Percentiles rank a stretch among this genome's conserved stretches.
phyloP scores from a whole-genome alignment of 768 basidiomycete genomes.

The Pseudohyphozyma bogoriensis region DNA sequence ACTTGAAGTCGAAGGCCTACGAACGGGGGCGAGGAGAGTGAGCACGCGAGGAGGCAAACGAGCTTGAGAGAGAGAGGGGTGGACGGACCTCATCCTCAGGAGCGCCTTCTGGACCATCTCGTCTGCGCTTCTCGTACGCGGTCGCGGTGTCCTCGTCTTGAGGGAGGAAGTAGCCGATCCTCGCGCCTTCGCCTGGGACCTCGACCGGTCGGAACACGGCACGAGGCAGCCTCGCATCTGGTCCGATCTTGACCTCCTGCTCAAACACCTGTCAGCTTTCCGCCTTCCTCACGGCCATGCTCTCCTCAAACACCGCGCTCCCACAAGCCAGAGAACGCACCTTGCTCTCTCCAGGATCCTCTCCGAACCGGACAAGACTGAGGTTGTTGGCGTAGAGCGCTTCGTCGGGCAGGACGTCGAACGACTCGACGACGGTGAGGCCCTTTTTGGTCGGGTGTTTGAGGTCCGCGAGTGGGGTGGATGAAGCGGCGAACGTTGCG shows the following conservation, averaged over 20 bases:
- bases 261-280: background rate
- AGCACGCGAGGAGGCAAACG: no score
- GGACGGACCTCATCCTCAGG: constrained; percentile 15
- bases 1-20: constrained; percentile 24
- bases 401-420: constrained; percentile 70
- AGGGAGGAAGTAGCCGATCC: constrained; percentile 30
- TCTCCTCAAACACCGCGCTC: no score
- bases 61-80: background rate
- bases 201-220: constrained; percentile 23
- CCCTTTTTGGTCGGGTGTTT: constrained; percentile 69
- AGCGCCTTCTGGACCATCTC: background rate
- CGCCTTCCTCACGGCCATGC: no score
- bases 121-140: constrained; percentile 1
- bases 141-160: constrained; percentile 21
- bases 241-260: background rate
- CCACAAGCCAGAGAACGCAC: background rate
- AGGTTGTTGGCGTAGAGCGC: constrained; percentile 66
- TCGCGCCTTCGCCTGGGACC: constrained; percentile 1
- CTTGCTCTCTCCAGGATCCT: constrained; percentile 30
- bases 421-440: constrained; percentile 66
- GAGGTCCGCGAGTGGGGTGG: constrained; percentile 37
- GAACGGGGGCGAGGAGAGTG: background rate
- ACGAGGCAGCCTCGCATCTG: constrained; percentile 25
- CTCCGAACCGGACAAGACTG: constrained; percentile 38
- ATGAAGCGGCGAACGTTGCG: constrained; percentile 26